These are phyloP conservation scores for Monosporozyma aerobia DNA, from an alignment of 805 yeast genomes.

Conservation along the genomic window DNA sequence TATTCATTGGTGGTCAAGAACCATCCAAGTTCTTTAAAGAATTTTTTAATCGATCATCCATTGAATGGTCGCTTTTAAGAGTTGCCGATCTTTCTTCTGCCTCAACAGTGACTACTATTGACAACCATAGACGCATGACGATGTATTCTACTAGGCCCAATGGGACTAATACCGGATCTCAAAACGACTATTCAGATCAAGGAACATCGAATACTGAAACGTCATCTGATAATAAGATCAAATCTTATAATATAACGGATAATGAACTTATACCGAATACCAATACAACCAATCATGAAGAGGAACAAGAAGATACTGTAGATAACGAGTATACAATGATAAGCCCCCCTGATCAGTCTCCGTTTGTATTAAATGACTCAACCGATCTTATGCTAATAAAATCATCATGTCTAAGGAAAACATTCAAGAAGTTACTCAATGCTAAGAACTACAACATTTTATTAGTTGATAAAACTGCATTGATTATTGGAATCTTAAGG, in stretches of 20 bases:
- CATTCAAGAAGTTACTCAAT: constrained; percentile 59
- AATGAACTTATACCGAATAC: not conserved
- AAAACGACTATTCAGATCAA: not conserved
- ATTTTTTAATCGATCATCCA: constrained; percentile 49
- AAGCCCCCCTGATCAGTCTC: not conserved
- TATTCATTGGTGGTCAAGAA: constrained; percentile 75
- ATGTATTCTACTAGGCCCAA: not conserved
- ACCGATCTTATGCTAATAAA: constrained; percentile 75
- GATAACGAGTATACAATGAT: not conserved
- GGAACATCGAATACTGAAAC: not conserved
- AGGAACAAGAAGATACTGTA: constrained; percentile 10
- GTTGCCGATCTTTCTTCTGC: constrained; percentile 24
- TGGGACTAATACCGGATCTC: not conserved
- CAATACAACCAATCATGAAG: constrained; percentile 7
- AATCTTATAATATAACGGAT: not conserved
- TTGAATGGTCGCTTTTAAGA: constrained; percentile 37
- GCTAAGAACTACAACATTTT: constrained; percentile 54
- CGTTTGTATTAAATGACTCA: constrained; percentile 26
- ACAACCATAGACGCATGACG: not conserved
- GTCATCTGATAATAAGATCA: not conserved
- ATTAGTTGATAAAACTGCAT: constrained; percentile 69
- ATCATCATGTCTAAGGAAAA: constrained; percentile 51
- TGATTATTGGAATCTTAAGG: constrained; percentile 72
- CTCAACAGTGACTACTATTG: constrained; percentile 1
- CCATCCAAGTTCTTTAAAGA: constrained; percentile 65